These are phyloP conservation scores for Aureobasidium sp. DNA, from an alignment of 2,329 filamentous ascomycete species.

Conservation along the genomic window DNA sequence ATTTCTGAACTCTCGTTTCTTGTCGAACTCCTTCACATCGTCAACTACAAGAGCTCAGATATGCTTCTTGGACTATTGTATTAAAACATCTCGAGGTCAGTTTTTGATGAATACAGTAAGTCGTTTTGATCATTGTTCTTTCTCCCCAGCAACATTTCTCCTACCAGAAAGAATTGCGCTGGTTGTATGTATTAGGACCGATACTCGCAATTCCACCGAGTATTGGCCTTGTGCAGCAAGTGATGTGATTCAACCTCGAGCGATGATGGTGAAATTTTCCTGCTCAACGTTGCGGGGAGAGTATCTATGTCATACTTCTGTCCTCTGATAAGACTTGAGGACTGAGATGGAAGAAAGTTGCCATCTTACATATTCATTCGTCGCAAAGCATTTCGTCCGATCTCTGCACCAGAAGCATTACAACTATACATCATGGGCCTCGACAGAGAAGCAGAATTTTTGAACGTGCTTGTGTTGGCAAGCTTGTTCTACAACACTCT, in stretches of 20 bases:
- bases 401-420: neutral
- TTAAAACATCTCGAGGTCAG: neutral
- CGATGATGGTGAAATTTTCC: conserved; percentile 11
- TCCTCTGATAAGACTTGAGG: neutral
- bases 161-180: neutral
- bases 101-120: neutral
- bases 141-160: neutral
- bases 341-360: conserved; percentile 1
- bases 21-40: neutral
- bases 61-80: neutral
- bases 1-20: neutral
- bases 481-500: conserved; percentile 42
- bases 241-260: conserved; percentile 9
- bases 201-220: conserved; percentile 11
- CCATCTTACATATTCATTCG: neutral
- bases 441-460: conserved; percentile 23
- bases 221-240: conserved; percentile 13
- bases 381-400: neutral
- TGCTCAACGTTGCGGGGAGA: conserved; percentile 13
- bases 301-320: conserved; percentile 10
- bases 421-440: neutral
- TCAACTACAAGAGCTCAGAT: neutral
- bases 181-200: conserved; percentile 9
- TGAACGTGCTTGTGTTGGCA: conserved; percentile 37
- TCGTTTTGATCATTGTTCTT: neutral